phyloP scores from a whole-genome alignment of 1,139 yeast species.

The Lodderomyces theae region DNA sequence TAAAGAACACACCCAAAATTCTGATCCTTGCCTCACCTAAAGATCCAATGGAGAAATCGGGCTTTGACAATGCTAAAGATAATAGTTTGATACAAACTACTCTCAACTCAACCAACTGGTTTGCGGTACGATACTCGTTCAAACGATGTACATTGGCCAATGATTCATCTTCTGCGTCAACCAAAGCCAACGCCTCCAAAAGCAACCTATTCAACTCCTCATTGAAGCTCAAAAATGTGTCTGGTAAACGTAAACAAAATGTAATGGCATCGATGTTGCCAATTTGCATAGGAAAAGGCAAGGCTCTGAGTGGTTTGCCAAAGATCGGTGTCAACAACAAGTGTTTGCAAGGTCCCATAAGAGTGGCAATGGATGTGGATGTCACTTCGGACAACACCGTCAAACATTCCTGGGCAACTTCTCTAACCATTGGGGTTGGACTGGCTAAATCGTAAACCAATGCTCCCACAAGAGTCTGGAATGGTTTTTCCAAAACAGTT shows the following conservation, averaged over 20 bases:
- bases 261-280: constrained; percentile 97
- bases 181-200: constrained; percentile 87
- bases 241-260: constrained; percentile 77
- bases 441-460: constrained; percentile 91
- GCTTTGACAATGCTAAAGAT: constrained; percentile 79
- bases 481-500: constrained; percentile 65
- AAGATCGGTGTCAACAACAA: constrained; percentile 88
- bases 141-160: constrained; percentile 83
- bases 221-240: constrained; percentile 78
- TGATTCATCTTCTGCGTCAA: constrained; percentile 97
- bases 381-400: constrained; percentile 68
- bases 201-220: constrained; percentile 84
- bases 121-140: constrained; percentile 82
- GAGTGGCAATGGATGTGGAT: constrained; percentile 62
- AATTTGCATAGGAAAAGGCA: constrained; percentile 98
- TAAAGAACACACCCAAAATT: constrained; percentile 90
- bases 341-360: constrained; percentile 80
- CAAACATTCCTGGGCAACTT: constrained; percentile 75
- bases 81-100: constrained; percentile 85
- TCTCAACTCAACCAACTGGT: constrained; percentile 79
- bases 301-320: constrained; percentile 92
- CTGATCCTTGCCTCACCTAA: constrained; percentile 82
- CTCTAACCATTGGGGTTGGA: constrained; percentile 78
- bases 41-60: constrained; percentile 71
- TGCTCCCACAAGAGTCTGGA: constrained; percentile 80